A percentile compares a stretch with the other conserved stretches of the same genome.
Conservation (phyloP, 208 protist genomes). For the Acanthamoeba royreba region DNA sequence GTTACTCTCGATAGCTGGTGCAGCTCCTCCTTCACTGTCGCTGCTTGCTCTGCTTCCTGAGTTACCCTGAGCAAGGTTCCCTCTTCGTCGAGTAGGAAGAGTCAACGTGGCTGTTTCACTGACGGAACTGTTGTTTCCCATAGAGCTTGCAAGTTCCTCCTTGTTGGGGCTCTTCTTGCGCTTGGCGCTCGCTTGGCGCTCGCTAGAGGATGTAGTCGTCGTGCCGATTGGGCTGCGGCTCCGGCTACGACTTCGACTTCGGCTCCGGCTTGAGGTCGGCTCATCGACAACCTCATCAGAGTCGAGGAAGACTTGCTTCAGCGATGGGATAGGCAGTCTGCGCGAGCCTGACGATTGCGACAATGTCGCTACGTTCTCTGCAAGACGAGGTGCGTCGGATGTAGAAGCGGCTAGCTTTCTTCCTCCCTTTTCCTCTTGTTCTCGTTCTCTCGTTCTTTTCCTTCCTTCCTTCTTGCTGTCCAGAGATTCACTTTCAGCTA, state of each 20-base stretch:
- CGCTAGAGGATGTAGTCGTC: not conserved
- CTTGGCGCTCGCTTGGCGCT: not conserved
- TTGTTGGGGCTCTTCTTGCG: too few relatives aligned
- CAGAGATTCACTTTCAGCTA: not conserved
- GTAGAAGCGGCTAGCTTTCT: too few relatives aligned
- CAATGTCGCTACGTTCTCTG: too few relatives aligned
- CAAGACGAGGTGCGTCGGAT: too few relatives aligned
- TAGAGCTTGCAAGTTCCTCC: too few relatives aligned
- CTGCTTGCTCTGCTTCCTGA: not conserved
- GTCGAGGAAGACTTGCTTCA: not conserved
- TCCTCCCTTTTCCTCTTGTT: not conserved
- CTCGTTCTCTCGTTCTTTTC: not conserved
- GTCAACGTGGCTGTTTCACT: too few relatives aligned
- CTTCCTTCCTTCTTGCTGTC: not conserved
- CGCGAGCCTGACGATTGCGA: not conserved
- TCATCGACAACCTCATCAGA: conserved; percentile 5
- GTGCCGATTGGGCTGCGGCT: too few relatives aligned
- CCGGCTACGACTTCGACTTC: too few relatives aligned
- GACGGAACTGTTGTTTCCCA: too few relatives aligned
- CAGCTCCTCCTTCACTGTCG: not conserved
- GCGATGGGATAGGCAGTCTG: not conserved
- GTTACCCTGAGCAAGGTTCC: not conserved
- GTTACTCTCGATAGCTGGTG: not conserved
- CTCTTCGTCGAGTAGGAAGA: not conserved
- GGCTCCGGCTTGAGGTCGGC: too few relatives aligned